These are phyloP conservation scores for Pseudozyma tsukubaensis DNA, from an alignment of 1,284 basidiomycete genomes.

Conservation along the genomic window DNA sequence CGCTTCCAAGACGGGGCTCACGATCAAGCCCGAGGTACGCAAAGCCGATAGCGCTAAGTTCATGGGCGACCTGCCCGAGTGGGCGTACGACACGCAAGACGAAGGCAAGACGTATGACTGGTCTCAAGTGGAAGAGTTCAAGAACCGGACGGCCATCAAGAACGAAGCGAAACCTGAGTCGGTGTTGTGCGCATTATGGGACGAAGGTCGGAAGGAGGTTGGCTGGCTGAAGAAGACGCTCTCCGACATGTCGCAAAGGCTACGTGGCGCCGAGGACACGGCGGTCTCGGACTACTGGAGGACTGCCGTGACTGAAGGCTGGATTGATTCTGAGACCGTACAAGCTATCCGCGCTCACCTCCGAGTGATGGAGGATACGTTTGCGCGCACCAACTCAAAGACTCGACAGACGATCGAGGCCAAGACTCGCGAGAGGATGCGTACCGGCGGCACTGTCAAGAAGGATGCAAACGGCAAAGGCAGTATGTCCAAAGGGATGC, in stretches of 20 bases:
- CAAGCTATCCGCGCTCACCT: slow-evolving; percentile 20
- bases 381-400: slow-evolving; percentile 14
- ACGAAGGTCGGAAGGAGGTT: slow-evolving; percentile 17
- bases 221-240: slow-evolving; percentile 18
- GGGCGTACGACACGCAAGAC: slow-evolving; percentile 27
- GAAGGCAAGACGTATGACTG: slow-evolving; percentile 15
- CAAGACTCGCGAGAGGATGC: slow-evolving; percentile 2
- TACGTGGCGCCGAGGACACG: slow-evolving; percentile 28
- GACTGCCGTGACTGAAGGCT: slow-evolving; percentile 6
- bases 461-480: background rate
- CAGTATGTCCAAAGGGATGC: slow-evolving; percentile 5
- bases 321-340: slow-evolving; percentile 10
- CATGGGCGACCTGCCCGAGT: slow-evolving; percentile 29
- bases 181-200: slow-evolving; percentile 38
- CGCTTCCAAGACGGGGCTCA: slow-evolving; percentile 33
- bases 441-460: background rate
- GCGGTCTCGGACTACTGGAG: slow-evolving; percentile 33
- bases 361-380: slow-evolving; percentile 30
- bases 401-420: slow-evolving; percentile 13
- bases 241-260: slow-evolving; percentile 11
- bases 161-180: slow-evolving; percentile 24
- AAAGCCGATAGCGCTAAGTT: slow-evolving; percentile 31
- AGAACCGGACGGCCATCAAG: slow-evolving; percentile 7
- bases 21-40: slow-evolving; percentile 27
- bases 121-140: slow-evolving; percentile 9